Evolutionary conservation across 345 rosid genomes (phyloP).

Genomic region (Populus ilicifolia): DNA sequence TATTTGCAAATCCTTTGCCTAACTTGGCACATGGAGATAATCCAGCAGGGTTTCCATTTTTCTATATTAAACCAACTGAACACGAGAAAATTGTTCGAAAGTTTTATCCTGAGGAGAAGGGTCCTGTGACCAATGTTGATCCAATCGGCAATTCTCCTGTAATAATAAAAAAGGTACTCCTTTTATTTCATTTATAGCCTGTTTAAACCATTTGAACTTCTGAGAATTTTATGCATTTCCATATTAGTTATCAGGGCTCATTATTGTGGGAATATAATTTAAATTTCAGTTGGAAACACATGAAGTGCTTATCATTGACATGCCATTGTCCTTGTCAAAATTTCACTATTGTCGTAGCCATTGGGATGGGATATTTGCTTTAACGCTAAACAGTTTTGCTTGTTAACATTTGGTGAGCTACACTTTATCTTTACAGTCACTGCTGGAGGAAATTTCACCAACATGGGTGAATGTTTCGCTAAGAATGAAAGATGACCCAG

Average conservation of each 20-base stretch:
- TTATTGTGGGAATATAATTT: not conserved
- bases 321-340: not conserved
- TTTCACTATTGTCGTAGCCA: not conserved
- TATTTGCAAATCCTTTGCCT: slow-evolving; percentile 76
- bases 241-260: not conserved
- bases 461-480: slow-evolving; percentile 97
- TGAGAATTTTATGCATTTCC: not conserved
- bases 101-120: slow-evolving; percentile 63
- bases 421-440: slow-evolving; percentile 34
- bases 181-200: not conserved
- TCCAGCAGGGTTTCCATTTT: slow-evolving; percentile 88
- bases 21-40: slow-evolving; percentile 61
- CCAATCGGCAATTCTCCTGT: slow-evolving; percentile 85
- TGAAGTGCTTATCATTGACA: not conserved
- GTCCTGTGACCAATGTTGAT: slow-evolving; percentile 59
- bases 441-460: slow-evolving; percentile 82
- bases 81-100: slow-evolving; percentile 50
- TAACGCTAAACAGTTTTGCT: not conserved
- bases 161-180: slow-evolving; percentile 58
- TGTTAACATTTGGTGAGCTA: not conserved
- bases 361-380: not conserved
- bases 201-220: not conserved
- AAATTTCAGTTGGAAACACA: not conserved
- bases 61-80: slow-evolving; percentile 71
- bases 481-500: slow-evolving; percentile 89